Evolutionary conservation across 192 early-diverging fungal species (phyloP), one percentile per base, ranked within the genome.

Genomic region (Dispira parvispora): DNA sequence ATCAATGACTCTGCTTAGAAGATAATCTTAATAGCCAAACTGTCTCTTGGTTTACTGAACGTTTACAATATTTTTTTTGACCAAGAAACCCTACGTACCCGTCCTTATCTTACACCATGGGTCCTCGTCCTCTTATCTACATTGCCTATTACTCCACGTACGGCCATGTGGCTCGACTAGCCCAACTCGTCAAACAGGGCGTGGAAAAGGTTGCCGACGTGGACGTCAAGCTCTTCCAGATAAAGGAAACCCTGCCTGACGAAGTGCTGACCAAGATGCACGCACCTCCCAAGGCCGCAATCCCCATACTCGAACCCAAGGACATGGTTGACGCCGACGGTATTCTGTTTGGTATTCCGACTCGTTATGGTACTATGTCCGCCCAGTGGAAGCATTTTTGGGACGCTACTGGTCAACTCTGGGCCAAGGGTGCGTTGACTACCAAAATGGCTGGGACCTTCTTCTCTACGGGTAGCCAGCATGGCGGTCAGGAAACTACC

Each of bases 381-480:
- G 84, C 86, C 14, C 90, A 92, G 64, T 71, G 89, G 64, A 88
- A 87, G 74, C 62, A 82, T 45, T 82, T 84, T 76, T 76, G 75
- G 65, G 83, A 85, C 68, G 63, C 77, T 0, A 85, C 82, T 5
- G 85, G 84, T 16, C 65, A 69, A 25, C 72, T 86, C 52, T 78
- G 75, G 76, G 38, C 57, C 20, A 61, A 43, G 58, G 73, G 73
- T 26, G 45, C 63, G 0, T 58, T 76, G n/a, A 46, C 67, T 42
- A 65, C 67, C 49, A 76, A 76, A 61, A 63, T 67, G 20, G 73
- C 72, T 25, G 70, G 71, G 25, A 71, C 67, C 5, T 76, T 74
- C 61, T 58, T 72, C 38, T 67, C 67, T 52, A 74, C 75, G 0
- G 69, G 52, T 27, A 61, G 61, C 28, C 57, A 67, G 49, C 67